Evolutionary conservation across 1,284 basidiomycete species (phyloP), one percentile per base, ranked within the genome.

Genomic region (Malassezia obtusa): DNA sequence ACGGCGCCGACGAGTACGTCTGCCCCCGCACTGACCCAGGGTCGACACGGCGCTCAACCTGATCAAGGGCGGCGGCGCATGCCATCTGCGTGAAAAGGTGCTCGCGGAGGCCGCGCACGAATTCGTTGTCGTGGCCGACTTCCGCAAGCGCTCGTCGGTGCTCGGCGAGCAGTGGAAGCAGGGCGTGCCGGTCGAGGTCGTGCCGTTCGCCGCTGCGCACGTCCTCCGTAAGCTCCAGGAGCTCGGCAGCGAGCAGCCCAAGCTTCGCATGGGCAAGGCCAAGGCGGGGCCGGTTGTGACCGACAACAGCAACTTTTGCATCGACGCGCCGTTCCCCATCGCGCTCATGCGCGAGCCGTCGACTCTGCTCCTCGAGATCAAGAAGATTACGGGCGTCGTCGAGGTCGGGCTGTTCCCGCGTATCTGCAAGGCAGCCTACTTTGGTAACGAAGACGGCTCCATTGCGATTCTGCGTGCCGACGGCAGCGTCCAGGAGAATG

Each of bases 11-110:
- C 66, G 92, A 96, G 57, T 59, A 41, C 45, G 58, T 60, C 8
- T 22, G 10, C 3, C 4, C 10, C 1, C 22, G 26, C 32, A n/a
- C 39, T 21, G 9, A 10, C 41, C 14, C 65, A 91, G 88, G 76
- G 89, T 95, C 30, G 91, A 96, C 76, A 76, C 79, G 37, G 77
- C 83, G 35, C 79, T 99, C 49, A 94, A 98, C 77, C 87, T 87
- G 58, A 92, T 99, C 78, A 98, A 98, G 77, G 92, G 92, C 12
- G 92, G 92, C 52, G 92, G 92, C 10, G 92, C 90, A 1, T 96
- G 92, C 75, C 94, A 98, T 67, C 77, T 98, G 31, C 83, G 91
- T 32, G 94, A 98, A 77, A 98, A 98, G 76, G 90, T 98, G 3
- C 81, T 98, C 17, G 91, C 74, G 12, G 92, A 96, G 75, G 89